A percentile compares a stretch with the other conserved stretches of the same genome.
Evolutionary conservation across 75 land plant genomes (phyloP).

Genomic region (Selaginella moellendorffii): DNA sequence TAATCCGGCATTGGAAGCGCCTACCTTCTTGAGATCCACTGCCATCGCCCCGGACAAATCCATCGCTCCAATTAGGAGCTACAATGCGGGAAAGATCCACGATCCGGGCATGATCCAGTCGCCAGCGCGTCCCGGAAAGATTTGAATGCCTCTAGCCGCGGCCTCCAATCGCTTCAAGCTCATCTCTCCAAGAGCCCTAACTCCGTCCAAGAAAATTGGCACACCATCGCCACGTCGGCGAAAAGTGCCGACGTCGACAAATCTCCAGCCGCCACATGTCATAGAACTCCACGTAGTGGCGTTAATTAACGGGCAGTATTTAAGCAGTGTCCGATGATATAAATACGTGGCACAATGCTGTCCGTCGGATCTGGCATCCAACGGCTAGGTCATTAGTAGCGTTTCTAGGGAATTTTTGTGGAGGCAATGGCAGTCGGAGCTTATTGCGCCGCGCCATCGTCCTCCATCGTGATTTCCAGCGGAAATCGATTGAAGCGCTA

Average conservation of each 20-base stretch:
- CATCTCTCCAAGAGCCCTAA: neutral
- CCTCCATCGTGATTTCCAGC: neutral
- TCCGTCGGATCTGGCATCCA: neutral
- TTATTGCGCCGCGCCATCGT: neutral
- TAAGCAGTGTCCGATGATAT: no score
- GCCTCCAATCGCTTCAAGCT: no score
- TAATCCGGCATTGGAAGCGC: no score
- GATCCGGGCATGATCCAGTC: no score
- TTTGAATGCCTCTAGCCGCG: no score
- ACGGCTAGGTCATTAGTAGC: neutral
- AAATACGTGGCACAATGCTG: neutral
- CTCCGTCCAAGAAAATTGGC: constrained; percentile 1
- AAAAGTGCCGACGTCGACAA: neutral
- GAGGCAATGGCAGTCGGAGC: neutral
- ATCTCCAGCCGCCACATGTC: no score
- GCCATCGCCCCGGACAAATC: neutral
- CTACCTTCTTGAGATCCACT: neutral
- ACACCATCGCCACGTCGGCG: neutral
- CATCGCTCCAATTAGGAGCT: neutral
- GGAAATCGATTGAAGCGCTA: neutral
- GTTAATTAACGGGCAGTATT: no score
- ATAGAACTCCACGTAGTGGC: no score
- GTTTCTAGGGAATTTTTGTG: neutral
- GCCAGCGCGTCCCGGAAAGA: no score
- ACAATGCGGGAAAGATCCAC: no score